Percentiles rank a stretch among this genome's conserved stretches.
These are phyloP conservation scores for Albizia julibrissin DNA, from an alignment of 306 rosid species.

Conservation along the genomic window DNA sequence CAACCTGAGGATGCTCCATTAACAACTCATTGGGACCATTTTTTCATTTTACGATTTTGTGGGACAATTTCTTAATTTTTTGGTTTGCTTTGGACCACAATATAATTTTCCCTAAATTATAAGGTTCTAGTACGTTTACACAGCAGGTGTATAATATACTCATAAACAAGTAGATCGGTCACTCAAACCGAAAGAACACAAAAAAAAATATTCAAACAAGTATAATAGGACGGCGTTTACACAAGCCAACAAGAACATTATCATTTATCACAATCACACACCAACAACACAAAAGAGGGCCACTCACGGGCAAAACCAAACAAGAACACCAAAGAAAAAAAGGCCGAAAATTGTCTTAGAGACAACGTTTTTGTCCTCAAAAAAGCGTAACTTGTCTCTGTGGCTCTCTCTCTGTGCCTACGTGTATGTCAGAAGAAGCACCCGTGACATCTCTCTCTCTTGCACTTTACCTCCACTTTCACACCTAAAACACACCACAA, in stretches of 20 bases:
- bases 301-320: conserved; percentile 82
- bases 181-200: not conserved
- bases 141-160: not conserved
- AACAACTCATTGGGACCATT: too few relatives aligned
- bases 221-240: not conserved
- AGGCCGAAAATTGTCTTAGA: conserved; percentile 20
- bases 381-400: conserved; percentile 47
- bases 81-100: too few relatives aligned
- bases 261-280: conserved; percentile 47
- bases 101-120: too few relatives aligned
- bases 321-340: conserved; percentile 45
- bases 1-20: too few relatives aligned
- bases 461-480: conserved; percentile 55
- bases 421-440: conserved; percentile 46
- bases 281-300: conserved; percentile 43
- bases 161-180: not conserved
- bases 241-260: conserved; percentile 42
- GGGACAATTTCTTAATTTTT: too few relatives aligned
- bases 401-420: conserved; percentile 37
- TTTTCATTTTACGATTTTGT: too few relatives aligned
- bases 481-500: conserved; percentile 43
- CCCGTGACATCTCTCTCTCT: conserved; percentile 77
- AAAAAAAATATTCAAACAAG: not conserved
- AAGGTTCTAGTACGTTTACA: too few relatives aligned
- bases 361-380: too few relatives aligned